Conservation (phyloP, 495 filamentous ascomycete genomes). For the Tuber calosporum region DNA sequence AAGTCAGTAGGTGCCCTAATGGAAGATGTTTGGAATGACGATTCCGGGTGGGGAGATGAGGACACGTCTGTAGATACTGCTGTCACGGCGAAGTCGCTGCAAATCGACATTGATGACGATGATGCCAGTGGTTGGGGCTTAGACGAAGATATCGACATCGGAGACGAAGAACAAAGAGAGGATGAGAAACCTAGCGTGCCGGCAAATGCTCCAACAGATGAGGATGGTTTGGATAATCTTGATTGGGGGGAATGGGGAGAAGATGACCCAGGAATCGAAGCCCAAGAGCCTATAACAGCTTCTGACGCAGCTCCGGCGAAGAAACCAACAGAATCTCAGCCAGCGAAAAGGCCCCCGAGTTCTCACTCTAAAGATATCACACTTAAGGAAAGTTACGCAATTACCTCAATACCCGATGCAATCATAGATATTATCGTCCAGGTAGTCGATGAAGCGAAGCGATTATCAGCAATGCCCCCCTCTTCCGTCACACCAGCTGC, state of each 20-base stretch:
- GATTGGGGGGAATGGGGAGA: slow-evolving; percentile 42
- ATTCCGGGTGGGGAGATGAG: slow-evolving; percentile 42
- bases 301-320: slow-evolving; percentile 18
- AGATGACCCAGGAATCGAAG: slow-evolving; percentile 25
- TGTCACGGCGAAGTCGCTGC: slow-evolving; percentile 13
- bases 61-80: slow-evolving; percentile 12
- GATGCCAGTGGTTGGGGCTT: slow-evolving; percentile 56
- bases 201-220: slow-evolving; percentile 14
- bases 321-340: slow-evolving; percentile 17
- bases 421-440: slow-evolving; percentile 63
- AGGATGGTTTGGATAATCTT: slow-evolving; percentile 33
- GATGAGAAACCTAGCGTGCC: slow-evolving; percentile 16
- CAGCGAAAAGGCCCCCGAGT: slow-evolving; percentile 2
- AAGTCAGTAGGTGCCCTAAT: slow-evolving; percentile 50
- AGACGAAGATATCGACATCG: slow-evolving; percentile 47
- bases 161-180: slow-evolving; percentile 30
- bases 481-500: slow-evolving; percentile 64
- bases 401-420: slow-evolving; percentile 73
- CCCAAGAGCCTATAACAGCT: slow-evolving; percentile 22
- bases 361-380: slow-evolving; percentile 55
- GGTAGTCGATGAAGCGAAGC: slow-evolving; percentile 47
- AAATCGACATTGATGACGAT: slow-evolving; percentile 46
- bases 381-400: slow-evolving; percentile 75
- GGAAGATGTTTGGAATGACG: slow-evolving; percentile 45
- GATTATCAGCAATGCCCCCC: slow-evolving; percentile 37